Percentiles rank a stretch among this genome's conserved stretches.
phyloP scores from a whole-genome alignment of 257 asterid genomes.

The Rehmannia glutinosa region DNA sequence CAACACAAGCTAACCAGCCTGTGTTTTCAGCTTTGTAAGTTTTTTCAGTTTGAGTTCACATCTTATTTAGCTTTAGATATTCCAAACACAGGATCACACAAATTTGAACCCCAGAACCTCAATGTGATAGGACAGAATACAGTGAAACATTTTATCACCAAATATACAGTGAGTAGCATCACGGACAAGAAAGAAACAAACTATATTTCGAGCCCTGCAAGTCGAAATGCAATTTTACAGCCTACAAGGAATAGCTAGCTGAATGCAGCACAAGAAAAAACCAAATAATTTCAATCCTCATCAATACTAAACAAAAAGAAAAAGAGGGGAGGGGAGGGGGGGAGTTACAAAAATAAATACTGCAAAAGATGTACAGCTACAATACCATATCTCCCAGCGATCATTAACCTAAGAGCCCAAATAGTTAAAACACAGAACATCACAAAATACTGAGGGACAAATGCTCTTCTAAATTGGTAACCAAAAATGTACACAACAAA shows the following conservation, averaged over 20 bases:
- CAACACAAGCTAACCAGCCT: constrained; percentile 2
- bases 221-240: neutral
- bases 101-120: neutral
- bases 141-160: neutral
- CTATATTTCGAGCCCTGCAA: neutral
- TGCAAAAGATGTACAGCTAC: neutral
- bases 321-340: neutral
- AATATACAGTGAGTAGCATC: neutral
- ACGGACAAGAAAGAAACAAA: neutral
- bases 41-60: neutral
- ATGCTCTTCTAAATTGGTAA: neutral
- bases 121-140: neutral
- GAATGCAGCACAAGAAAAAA: neutral
- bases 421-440: neutral
- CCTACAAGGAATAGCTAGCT: neutral
- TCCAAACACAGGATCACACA: neutral
- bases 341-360: neutral
- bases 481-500: neutral
- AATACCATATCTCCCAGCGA: neutral
- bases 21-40: neutral
- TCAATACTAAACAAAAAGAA: neutral
- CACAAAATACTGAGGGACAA: neutral
- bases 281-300: neutral
- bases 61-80: neutral
- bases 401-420: constrained; percentile 4